A percentile compares a stretch with the other conserved stretches of the same genome.
Conservation (phyloP, 139 green algal genomes). For the Chlamydomonas applanata region DNA sequence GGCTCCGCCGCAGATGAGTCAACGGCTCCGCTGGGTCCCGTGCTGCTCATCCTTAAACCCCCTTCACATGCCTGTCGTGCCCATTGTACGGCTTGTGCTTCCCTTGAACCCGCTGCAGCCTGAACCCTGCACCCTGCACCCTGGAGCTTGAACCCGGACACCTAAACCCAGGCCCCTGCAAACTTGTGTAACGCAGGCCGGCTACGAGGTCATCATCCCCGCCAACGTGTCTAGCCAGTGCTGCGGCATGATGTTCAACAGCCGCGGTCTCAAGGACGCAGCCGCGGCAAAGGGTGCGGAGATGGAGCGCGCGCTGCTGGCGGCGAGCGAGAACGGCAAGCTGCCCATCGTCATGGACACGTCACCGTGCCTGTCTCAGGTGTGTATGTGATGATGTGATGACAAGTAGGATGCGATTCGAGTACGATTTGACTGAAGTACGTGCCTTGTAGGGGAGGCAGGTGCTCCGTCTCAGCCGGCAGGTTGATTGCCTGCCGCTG, state of each 20-base stretch:
- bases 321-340: slow-evolving; percentile 86
- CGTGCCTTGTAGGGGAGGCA: too few relatives aligned
- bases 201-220: slow-evolving; percentile 82
- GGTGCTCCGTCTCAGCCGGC: too few relatives aligned
- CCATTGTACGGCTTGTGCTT: too few relatives aligned
- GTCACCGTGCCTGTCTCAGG: slow-evolving; percentile 83
- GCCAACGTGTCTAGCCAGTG: slow-evolving; percentile 69
- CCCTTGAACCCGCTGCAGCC: too few relatives aligned
- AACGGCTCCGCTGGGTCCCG: not conserved
- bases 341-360: slow-evolving; percentile 93
- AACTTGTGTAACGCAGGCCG: too few relatives aligned
- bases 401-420: slow-evolving; percentile 8
- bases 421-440: too few relatives aligned
- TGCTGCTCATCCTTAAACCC: too few relatives aligned
- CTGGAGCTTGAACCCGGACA: too few relatives aligned
- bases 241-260: slow-evolving; percentile 98
- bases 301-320: slow-evolving; percentile 80
- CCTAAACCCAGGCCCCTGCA: too few relatives aligned
- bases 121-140: too few relatives aligned
- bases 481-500: too few relatives aligned
- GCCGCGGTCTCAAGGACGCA: slow-evolving; percentile 82
- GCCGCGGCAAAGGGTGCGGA: slow-evolving; percentile 43
- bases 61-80: too few relatives aligned
- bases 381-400: slow-evolving; percentile 22
- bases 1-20: slow-evolving; percentile 30